phyloP scores from a whole-genome alignment of 106 monocot species.

The Dioscorea zingiberensis region DNA sequence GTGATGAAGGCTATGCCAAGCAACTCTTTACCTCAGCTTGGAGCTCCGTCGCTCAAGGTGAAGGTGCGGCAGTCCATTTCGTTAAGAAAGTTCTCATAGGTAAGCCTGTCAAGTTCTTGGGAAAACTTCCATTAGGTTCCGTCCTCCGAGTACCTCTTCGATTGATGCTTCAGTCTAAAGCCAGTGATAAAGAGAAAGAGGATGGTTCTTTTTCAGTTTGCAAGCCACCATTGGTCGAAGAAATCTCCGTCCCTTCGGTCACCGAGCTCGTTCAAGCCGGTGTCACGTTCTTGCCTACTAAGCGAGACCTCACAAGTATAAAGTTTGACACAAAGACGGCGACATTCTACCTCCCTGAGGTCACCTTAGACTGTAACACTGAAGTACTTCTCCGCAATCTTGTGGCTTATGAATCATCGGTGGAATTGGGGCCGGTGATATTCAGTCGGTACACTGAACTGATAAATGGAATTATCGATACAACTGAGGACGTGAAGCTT shows the following conservation, averaged over 20 bases:
- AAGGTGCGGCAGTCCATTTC: constrained; percentile 5
- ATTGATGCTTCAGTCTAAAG: constrained; percentile 2
- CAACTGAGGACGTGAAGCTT: constrained; percentile 37
- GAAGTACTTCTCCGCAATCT: constrained; percentile 41
- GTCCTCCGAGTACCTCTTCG: constrained; percentile 19
- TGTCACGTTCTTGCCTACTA: constrained; percentile 22
- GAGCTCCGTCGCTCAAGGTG: neutral
- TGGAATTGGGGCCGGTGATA: constrained; percentile 30
- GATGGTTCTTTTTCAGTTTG: neutral
- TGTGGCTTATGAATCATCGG: constrained; percentile 53
- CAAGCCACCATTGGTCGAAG: constrained; percentile 37
- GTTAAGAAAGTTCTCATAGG: constrained; percentile 20
- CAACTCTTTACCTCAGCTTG: neutral
- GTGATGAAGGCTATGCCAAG: neutral
- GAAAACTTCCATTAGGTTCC: constrained; percentile 28
- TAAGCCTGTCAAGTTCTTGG: constrained; percentile 12
- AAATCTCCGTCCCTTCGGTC: constrained; percentile 50
- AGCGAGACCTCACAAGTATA: constrained; percentile 21
- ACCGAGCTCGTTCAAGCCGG: constrained; percentile 27
- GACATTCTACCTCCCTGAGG: constrained; percentile 25
- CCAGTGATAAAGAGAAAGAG: neutral
- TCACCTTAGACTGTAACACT: constrained; percentile 39
- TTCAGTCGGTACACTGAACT: constrained; percentile 57
- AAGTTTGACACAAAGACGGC: constrained; percentile 26
- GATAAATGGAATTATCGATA: constrained; percentile 74